Evolutionary conservation across 192 early-diverging fungal species (phyloP), one percentile per base, ranked within the genome.

Genomic region (Backusella parvicylindrica): DNA sequence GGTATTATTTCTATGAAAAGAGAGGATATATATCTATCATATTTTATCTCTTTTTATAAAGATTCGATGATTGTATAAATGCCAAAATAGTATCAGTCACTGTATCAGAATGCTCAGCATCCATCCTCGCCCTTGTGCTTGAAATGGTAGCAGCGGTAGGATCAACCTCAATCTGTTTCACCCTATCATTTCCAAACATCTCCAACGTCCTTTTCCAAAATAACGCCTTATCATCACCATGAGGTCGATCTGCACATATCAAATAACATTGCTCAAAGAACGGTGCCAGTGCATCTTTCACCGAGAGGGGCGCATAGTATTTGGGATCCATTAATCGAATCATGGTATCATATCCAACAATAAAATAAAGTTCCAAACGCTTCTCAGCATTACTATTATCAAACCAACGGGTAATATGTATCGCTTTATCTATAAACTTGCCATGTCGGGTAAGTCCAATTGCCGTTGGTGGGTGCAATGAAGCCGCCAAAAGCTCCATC

Each of bases 281-380:
- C 2, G 79, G 79, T 11, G 75, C 75, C 26, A 94, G 83, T 65
- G 70, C 77, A 13, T 76, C 41, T 30, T 79, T 77, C 0, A 79
- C 63, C 7, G 80, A 63, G 1, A 85, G 78, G 63, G 86, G 78
- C 0, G 73, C 56, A 75, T 95, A 95, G 80, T 95, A 95, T 76
- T 89, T 91, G 63, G 85, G 85, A 71, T 92, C 86, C 70, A 95
- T 91, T 32, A 95, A 84, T 33, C 94, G 87, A 15, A 87, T 88
- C 68, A 95, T 77, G 11, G 94, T 94, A 75, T 95, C 94, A 75
- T 84, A 89, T n/a, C 94, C 94, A 86, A 95, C 83, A 70, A 94
- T 88, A 82, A 92, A 95, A 40, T 88, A 81, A 11, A 89, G 71
- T 31, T 79, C 77, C 11, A 83, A 67, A 2, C 9, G 2, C 21